These are phyloP conservation scores for Antrodiella citrinella DNA, from an alignment of 768 basidiomycete species.

Conservation along the genomic window DNA sequence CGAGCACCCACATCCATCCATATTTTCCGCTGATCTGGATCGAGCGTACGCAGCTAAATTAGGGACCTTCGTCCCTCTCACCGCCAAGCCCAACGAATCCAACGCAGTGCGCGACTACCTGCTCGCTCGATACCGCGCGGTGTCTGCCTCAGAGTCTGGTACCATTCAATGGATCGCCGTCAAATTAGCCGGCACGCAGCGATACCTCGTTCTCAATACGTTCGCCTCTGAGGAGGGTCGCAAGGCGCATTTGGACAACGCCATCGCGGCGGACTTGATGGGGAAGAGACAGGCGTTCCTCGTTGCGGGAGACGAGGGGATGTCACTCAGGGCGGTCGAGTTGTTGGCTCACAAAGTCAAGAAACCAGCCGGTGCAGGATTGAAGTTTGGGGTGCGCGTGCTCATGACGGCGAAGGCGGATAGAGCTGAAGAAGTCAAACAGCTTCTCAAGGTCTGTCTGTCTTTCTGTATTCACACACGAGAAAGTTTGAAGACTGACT, in stretches of 20 bases:
- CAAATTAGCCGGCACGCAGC: slow-evolving; percentile 23
- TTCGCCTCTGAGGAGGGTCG: slow-evolving; percentile 28
- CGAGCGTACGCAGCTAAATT: not conserved
- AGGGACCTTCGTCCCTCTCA: slow-evolving; percentile 25
- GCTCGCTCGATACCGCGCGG: slow-evolving; percentile 20
- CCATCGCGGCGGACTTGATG: slow-evolving; percentile 28
- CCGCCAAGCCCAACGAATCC: slow-evolving; percentile 18
- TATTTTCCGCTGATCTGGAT: not conserved
- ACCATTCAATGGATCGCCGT: slow-evolving; percentile 33
- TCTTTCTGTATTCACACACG: no score
- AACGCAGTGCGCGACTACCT: slow-evolving; percentile 24
- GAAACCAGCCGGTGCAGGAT: slow-evolving; percentile 9
- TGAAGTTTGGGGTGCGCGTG: slow-evolving; percentile 26
- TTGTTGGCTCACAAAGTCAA: slow-evolving; percentile 27
- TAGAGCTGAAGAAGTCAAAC: slow-evolving; percentile 26
- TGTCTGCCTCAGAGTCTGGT: slow-evolving; percentile 23
- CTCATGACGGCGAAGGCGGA: slow-evolving; percentile 28
- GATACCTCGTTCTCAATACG: slow-evolving; percentile 32
- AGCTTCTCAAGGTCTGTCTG: slow-evolving; percentile 27
- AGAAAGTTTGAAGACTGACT: no score
- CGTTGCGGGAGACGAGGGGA: slow-evolving; percentile 16
- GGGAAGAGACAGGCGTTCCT: slow-evolving; percentile 25
- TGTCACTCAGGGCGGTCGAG: slow-evolving; percentile 16
- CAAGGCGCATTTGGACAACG: slow-evolving; percentile 27
- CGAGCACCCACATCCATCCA: no score